Conservation (phyloP, 768 basidiomycete genomes). For the Serendipita vermifera region DNA sequence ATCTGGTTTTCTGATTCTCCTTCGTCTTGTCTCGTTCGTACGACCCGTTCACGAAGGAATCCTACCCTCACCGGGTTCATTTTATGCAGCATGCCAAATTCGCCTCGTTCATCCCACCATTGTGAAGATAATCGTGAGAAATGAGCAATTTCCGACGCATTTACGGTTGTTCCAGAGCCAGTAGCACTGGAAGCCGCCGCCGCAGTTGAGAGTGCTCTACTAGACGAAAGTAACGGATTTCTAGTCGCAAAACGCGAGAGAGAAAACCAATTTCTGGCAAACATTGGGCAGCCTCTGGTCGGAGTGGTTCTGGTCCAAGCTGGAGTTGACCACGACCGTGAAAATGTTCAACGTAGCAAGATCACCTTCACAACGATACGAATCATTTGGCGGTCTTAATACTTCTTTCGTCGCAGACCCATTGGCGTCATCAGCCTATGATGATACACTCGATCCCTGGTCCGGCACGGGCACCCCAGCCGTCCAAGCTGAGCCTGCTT, state of each 20-base stretch:
- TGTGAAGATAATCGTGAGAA: constrained; percentile 79
- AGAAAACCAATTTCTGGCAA: neutral
- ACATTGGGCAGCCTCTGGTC: neutral
- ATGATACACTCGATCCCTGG: constrained; percentile 12
- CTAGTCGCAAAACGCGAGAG: neutral
- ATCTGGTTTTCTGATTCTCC: constrained; percentile 21
- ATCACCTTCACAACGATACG: neutral
- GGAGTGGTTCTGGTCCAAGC: neutral
- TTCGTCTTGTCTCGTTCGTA: constrained; percentile 45
- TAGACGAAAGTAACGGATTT: too few species aligned
- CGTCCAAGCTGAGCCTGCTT: constrained; percentile 15
- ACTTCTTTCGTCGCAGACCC: constrained; percentile 4
- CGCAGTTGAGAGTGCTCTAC: neutral
- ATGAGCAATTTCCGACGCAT: constrained; percentile 70
- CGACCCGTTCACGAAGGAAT: constrained; percentile 67
- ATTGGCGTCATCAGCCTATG: constrained; percentile 13
- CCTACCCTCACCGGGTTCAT: constrained; percentile 89
- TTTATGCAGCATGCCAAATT: constrained; percentile 74
- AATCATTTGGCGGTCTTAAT: neutral
- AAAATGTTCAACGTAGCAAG: constrained; percentile 8
- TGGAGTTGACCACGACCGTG: neutral
- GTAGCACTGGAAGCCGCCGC: neutral
- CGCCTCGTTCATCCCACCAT: constrained; percentile 94
- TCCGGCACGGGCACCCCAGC: constrained; percentile 10
- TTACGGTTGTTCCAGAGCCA: constrained; percentile 38